Evolutionary conservation across 2,329 filamentous ascomycete genomes (phyloP).

Genomic region (Ceratocystis harringtonii): DNA sequence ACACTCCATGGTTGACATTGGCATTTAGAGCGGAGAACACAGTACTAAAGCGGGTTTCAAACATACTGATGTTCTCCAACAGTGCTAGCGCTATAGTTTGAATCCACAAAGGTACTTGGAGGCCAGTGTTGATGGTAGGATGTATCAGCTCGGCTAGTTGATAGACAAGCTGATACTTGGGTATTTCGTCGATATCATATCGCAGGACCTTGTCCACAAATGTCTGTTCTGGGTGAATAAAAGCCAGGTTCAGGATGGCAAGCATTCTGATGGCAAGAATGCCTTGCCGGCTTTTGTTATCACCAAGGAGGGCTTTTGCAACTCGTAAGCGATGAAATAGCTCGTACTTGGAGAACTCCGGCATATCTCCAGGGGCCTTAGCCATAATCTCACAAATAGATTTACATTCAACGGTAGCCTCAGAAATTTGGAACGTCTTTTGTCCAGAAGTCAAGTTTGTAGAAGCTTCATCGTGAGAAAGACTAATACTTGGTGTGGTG

Average conservation of each 20-base stretch:
- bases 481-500: slow-evolving; percentile 20
- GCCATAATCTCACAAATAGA: slow-evolving; percentile 43
- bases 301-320: slow-evolving; percentile 61
- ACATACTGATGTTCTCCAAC: slow-evolving; percentile 72
- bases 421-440: slow-evolving; percentile 49
- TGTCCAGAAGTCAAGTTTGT: slow-evolving; percentile 30
- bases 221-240: slow-evolving; percentile 67
- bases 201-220: slow-evolving; percentile 77
- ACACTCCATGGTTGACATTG: slow-evolving; percentile 87
- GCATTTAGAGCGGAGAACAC: slow-evolving; percentile 84
- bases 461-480: not conserved
- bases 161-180: slow-evolving; percentile 75
- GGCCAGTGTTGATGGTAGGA: slow-evolving; percentile 55
- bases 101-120: slow-evolving; percentile 54
- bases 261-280: slow-evolving; percentile 69
- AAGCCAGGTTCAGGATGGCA: slow-evolving; percentile 79
- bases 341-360: slow-evolving; percentile 63
- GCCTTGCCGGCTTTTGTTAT: slow-evolving; percentile 52
- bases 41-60: slow-evolving; percentile 61
- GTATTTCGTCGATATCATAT: slow-evolving; percentile 77
- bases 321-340: slow-evolving; percentile 68
- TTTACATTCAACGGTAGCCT: slow-evolving; percentile 30
- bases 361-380: slow-evolving; percentile 47
- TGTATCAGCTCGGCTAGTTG: slow-evolving; percentile 88
- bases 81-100: slow-evolving; percentile 71